Conservation (phyloP, 108 stramenopile genomes). For the Pseudonitzschia pungens region DNA sequence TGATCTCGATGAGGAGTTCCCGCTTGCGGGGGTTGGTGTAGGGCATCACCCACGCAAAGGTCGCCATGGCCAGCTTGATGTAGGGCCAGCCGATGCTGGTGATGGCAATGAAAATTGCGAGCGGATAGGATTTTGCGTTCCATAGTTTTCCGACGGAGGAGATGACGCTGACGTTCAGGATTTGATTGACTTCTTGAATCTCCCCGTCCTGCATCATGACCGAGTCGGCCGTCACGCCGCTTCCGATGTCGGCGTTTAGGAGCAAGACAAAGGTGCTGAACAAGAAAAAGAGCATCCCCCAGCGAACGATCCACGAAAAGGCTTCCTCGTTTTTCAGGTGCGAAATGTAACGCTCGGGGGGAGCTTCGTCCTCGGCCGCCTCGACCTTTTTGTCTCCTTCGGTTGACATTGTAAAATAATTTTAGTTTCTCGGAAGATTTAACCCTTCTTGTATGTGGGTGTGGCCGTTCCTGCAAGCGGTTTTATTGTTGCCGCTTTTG, state of each 20-base stretch:
- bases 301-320: conserved; percentile 15
- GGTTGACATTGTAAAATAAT: neutral
- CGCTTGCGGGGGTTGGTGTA: conserved; percentile 38
- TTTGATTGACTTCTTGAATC: neutral
- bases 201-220: conserved; percentile 26
- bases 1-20: conserved; percentile 59
- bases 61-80: conserved; percentile 63
- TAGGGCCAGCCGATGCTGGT: conserved; percentile 70
- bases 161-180: conserved; percentile 22
- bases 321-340: conserved; percentile 27
- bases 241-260: conserved; percentile 35
- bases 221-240: conserved; percentile 31
- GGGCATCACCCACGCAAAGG: conserved; percentile 63
- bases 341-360: conserved; percentile 8
- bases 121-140: conserved; percentile 27
- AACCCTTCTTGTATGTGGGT: too few relatives aligned
- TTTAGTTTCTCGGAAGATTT: too few relatives aligned
- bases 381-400: neutral
- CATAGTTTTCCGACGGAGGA: conserved; percentile 36
- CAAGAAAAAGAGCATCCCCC: conserved; percentile 28
- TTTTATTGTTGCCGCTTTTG: too few relatives aligned
- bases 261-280: conserved; percentile 13
- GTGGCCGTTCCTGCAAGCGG: too few relatives aligned
- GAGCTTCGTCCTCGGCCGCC: neutral
- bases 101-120: conserved; percentile 37